phyloP scores from a whole-genome alignment of 768 basidiomycete species.

The Naematelia aurantialba region DNA sequence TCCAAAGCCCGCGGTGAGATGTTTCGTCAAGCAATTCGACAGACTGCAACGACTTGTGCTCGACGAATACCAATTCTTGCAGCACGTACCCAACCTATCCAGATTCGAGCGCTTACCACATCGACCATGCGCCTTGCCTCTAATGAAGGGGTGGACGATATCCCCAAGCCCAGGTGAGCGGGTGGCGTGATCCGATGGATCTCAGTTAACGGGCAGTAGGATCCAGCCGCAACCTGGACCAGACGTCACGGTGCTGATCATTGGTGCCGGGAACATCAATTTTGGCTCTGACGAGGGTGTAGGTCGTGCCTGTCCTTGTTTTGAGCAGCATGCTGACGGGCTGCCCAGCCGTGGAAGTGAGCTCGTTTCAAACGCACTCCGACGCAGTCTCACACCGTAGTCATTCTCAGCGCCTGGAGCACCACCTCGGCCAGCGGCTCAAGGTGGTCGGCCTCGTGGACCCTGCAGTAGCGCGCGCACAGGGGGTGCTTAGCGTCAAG shows the following conservation, averaged over 20 bases:
- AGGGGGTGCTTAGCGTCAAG: slow-evolving; percentile 71
- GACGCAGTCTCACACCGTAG: slow-evolving; percentile 16
- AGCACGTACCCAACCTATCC: too few species aligned
- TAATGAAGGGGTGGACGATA: neutral
- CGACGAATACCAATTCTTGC: too few species aligned
- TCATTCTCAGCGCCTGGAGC: slow-evolving; percentile 51
- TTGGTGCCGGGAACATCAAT: slow-evolving; percentile 24
- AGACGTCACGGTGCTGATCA: slow-evolving; percentile 16
- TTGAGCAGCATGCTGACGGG: slow-evolving; percentile 2
- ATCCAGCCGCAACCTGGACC: slow-evolving; percentile 11
- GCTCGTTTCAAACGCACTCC: slow-evolving; percentile 5
- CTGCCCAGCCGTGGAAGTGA: slow-evolving; percentile 33
- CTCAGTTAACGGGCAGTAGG: neutral
- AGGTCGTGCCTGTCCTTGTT: neutral
- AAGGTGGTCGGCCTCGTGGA: slow-evolving; percentile 90
- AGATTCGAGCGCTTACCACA: too few species aligned
- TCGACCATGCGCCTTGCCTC: too few species aligned
- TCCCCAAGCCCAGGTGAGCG: neutral
- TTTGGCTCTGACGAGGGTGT: slow-evolving; percentile 23
- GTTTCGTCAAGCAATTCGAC: too few species aligned
- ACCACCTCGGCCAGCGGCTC: slow-evolving; percentile 88
- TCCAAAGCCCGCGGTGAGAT: too few species aligned
- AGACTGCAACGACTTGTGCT: too few species aligned
- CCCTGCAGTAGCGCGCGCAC: slow-evolving; percentile 69
- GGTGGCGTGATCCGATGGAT: neutral